Evolutionary conservation across 257 asterid genomes (phyloP).

Genomic region (Primulina tabacum): DNA sequence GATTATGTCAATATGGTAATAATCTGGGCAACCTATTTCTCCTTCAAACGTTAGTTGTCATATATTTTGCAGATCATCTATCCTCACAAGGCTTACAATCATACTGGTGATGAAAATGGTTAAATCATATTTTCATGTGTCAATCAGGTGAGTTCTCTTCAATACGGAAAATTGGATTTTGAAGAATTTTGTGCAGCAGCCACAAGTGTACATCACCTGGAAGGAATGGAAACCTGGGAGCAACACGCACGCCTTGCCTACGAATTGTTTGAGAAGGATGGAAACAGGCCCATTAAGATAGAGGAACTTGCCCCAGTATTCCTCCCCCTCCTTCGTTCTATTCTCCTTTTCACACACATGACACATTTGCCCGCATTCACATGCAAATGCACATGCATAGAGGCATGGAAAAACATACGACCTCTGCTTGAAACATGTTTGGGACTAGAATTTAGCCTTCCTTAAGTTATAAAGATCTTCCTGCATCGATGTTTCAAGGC

Average conservation of each 20-base stretch:
- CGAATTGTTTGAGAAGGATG: constrained; percentile 88
- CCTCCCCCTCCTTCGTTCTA: constrained; percentile 20
- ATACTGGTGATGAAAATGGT: not conserved
- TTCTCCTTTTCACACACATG: not conserved
- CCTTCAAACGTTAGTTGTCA: not conserved
- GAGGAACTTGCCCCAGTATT: constrained; percentile 95
- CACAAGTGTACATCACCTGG: constrained; percentile 81
- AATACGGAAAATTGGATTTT: constrained; percentile 74
- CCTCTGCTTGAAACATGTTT: not conserved
- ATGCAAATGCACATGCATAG: not conserved
- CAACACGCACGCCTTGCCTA: constrained; percentile 89
- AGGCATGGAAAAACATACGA: not conserved
- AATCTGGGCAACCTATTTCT: not conserved
- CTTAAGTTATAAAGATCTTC: not conserved
- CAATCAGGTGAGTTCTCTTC: constrained; percentile 76
- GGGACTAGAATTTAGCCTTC: not conserved
- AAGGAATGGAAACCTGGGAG: constrained; percentile 87
- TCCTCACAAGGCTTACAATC: not conserved
- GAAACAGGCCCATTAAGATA: constrained; percentile 87
- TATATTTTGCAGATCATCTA: not conserved
- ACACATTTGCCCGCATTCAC: not conserved
- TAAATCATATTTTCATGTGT: constrained; percentile 16
- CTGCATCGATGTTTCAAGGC: not conserved
- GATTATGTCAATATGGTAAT: constrained; percentile 75
- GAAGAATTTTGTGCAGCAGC: constrained; percentile 93